Base-by-base conservation (phyloP, 805 yeast species). In the Yarrowia hollandica region DNA sequence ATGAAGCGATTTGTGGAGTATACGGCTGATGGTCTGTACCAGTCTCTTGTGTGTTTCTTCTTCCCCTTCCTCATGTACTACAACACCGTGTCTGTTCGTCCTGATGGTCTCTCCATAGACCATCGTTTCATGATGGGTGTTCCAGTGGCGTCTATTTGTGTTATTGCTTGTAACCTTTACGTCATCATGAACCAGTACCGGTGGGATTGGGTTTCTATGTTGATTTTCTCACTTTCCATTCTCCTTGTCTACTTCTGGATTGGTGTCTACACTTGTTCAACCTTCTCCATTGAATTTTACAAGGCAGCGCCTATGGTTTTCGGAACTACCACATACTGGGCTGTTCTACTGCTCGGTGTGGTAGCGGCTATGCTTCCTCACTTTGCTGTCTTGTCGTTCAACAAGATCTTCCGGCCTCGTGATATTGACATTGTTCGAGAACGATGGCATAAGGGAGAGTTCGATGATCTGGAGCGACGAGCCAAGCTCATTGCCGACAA, bases 381-480 rank as follows among this genome's bases (percentile, higher is more conserved):
- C 56, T 79, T 85, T 67, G 66, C 75, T 2, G 75, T 67, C 64
- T 83, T 84, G 66, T 72, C 80, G 41, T 62, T 79, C 54, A 79
- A 71, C 64, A 74, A 79, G 58, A 74, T 82, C 60, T 84, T 80
- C 71, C 42, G 33, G 10, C 95, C 95, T 2, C 68, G 72, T 34
- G 94, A 87, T 67, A 77, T 84, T 44, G 95, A 88, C 66, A 82
- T 86, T 59, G 75, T 88, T 50, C 76, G 94, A 59, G 94, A 86
- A 65, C 71, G 79, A 62, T 82, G 79, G 61, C 71, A 72, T 12
- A 65, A 72, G 60, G 88, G 89, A 7, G 79, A 74, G 57, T 85
- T 75, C 66, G 72, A 69, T 31, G 59, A 41, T 7, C 48, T 58
- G 59, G 37, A 33, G 16, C 28, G 35, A 50, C 60, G 42, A 15